Base-by-base conservation (phyloP, 108 stramenopile genomes). In the Pseudonitzschia delicatissima region DNA sequence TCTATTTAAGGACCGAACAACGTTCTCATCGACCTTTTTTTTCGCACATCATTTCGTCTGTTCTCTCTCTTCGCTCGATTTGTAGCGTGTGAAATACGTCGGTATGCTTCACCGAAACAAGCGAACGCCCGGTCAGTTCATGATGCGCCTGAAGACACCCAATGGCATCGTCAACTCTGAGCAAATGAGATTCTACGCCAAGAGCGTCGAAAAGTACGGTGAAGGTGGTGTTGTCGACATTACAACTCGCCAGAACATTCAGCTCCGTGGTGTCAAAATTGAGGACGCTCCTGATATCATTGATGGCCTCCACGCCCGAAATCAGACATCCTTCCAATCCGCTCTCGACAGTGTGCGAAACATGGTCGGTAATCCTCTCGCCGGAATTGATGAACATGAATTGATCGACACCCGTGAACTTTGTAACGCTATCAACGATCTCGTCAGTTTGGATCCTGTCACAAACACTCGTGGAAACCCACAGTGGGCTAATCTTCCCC, bases 101-200 rank as follows among this genome's bases (percentile, higher is more conserved):
- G 96, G 96, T 35, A 85, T 97, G 81, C 84, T 97, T 23, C 94
- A 95, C 77, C 78, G 96, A 40, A 70, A 78, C 53, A 97, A 96
- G 79, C 87, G 93, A 20, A 96, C 94, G 34, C 96, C 96, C 2
- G 96, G 96, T 25, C 89, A 90, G 62, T 97, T 97, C 85, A 94
- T 97, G 95, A 90, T 96, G 90, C 82, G 95, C 1, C 81, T 93
- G 51, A 82, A 86, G 66, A 84, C 95, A 3, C 95, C 96, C 4
- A 96, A 96, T 73, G 96, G 96, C n/a, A 92, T 97, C 40, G 80
- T 96, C 66, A 96, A 84, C 40, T 59, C 90, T 33, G 91, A 94
- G 45, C 94, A 93, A 67, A 79, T 97, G 82, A 77, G 95, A 28
- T 93, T 95, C 64, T 87, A 82, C 49, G 91, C 94, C 39, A 80